Percentiles rank a stretch among this genome's conserved stretches.
phyloP scores from a whole-genome alignment of 495 filamentous ascomycete species.

The Corynascus novoguineensis region DNA sequence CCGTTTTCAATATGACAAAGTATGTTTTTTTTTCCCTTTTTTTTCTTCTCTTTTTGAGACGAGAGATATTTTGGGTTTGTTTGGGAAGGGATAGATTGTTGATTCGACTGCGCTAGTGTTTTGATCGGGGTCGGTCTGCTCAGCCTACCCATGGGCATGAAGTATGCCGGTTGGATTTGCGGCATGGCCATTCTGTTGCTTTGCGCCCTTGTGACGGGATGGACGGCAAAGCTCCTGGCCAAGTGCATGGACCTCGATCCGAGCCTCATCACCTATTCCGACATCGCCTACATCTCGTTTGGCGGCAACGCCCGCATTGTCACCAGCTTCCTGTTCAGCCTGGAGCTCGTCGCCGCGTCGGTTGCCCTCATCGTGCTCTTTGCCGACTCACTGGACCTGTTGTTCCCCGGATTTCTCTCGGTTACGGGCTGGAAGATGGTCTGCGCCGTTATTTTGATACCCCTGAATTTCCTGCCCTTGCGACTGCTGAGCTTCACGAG shows the following conservation, averaged over 20 bases:
- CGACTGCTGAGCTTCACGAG: slow-evolving; percentile 83
- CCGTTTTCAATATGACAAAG: slow-evolving; percentile 95
- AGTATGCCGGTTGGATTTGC: slow-evolving; percentile 85
- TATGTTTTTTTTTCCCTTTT: slow-evolving; percentile 20
- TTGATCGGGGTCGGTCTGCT: slow-evolving; percentile 87
- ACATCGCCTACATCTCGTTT: slow-evolving; percentile 88
- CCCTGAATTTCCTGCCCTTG: slow-evolving; percentile 80
- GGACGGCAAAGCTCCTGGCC: slow-evolving; percentile 81
- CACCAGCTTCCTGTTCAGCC: slow-evolving; percentile 76
- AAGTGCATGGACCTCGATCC: slow-evolving; percentile 83
- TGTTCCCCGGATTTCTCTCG: slow-evolving; percentile 65
- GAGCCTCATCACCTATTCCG: slow-evolving; percentile 77
- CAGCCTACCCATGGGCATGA: slow-evolving; percentile 82
- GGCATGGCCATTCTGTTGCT: slow-evolving; percentile 71
- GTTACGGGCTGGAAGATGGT: slow-evolving; percentile 79
- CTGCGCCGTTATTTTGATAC: slow-evolving; percentile 73
- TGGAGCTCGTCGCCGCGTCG: slow-evolving; percentile 84
- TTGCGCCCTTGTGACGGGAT: slow-evolving; percentile 68
- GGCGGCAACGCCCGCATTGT: slow-evolving; percentile 74
- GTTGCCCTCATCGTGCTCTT: slow-evolving; percentile 92
- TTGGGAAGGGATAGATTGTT: slow-evolving; percentile 13
- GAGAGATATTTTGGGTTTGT: not conserved
- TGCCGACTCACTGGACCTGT: slow-evolving; percentile 75
- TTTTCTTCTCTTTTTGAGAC: not conserved
- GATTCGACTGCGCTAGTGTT: slow-evolving; percentile 40